These are phyloP conservation scores for Tricholoma saponaceum DNA, from an alignment of 768 basidiomycete species.

Conservation along the genomic window DNA sequence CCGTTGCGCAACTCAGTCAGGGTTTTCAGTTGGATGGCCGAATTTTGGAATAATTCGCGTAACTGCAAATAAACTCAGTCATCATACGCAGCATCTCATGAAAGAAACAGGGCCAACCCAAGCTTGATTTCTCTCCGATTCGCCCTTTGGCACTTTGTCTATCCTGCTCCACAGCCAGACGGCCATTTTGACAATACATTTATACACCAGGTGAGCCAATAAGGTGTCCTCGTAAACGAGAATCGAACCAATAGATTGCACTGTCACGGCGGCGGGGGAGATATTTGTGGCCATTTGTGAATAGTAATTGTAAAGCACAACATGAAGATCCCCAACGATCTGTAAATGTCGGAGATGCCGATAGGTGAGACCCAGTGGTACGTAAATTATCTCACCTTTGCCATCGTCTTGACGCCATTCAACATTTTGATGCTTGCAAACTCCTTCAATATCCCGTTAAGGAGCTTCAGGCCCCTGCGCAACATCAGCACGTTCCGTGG, in stretches of 20 bases:
- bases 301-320: constrained; percentile 59
- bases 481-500: constrained; percentile 44
- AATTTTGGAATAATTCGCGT: constrained; percentile 54
- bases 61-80: constrained; percentile 37
- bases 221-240: constrained; percentile 36
- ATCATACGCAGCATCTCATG: neutral
- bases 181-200: constrained; percentile 66
- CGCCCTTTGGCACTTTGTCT: constrained; percentile 38
- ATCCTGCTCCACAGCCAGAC: constrained; percentile 67
- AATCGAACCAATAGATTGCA: constrained; percentile 39
- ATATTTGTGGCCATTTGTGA: constrained; percentile 42
- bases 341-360: constrained; percentile 18
- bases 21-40: constrained; percentile 49
- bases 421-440: constrained; percentile 68
- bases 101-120: constrained; percentile 42
- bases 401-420: constrained; percentile 63
- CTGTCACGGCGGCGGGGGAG: constrained; percentile 34
- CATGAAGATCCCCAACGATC: constrained; percentile 53
- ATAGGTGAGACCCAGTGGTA: neutral
- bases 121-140: constrained; percentile 37
- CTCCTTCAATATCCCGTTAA: constrained; percentile 69
- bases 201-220: constrained; percentile 69
- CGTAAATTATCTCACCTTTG: constrained; percentile 37
- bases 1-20: constrained; percentile 56
- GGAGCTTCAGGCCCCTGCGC: constrained; percentile 56